These are phyloP conservation scores for Calocybe cyanea DNA, from an alignment of 768 basidiomycete species.

Conservation along the genomic window DNA sequence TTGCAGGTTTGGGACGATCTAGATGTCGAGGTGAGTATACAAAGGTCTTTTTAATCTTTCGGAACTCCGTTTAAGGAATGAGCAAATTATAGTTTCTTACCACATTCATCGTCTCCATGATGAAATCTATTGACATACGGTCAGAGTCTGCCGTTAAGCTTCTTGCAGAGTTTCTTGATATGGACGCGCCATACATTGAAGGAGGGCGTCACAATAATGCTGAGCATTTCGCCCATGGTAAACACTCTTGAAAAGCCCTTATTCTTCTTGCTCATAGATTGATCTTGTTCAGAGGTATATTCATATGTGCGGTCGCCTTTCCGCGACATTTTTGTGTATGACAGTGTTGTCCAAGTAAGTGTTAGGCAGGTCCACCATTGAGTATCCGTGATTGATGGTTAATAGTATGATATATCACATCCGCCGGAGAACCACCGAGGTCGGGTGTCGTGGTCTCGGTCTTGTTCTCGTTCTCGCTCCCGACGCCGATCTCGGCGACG, in stretches of 20 bases:
- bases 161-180: constrained; percentile 85
- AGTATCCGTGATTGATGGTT: constrained; percentile 10
- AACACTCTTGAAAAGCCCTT: too few species aligned
- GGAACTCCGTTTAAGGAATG: constrained; percentile 14
- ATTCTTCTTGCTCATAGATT: neutral
- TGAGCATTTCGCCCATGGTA: constrained; percentile 94
- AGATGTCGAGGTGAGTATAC: constrained; percentile 75
- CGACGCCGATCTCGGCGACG: constrained; percentile 21
- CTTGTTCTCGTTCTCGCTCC: constrained; percentile 27
- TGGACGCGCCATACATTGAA: constrained; percentile 55
- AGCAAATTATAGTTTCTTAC: constrained; percentile 69
- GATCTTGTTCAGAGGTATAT: constrained; percentile 65
- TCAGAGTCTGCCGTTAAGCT: constrained; percentile 83
- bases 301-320: constrained; percentile 86
- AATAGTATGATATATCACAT: constrained; percentile 59
- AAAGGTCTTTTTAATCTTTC: neutral
- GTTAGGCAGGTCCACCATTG: neutral
- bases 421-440: constrained; percentile 26
- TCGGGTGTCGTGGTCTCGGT: constrained; percentile 22
- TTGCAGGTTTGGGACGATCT: constrained; percentile 82
- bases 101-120: constrained; percentile 82
- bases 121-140: constrained; percentile 91
- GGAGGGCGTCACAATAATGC: constrained; percentile 65
- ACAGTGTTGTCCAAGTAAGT: constrained; percentile 74
- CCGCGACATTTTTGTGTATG: constrained; percentile 79